These are phyloP conservation scores for Xylogone sp. DNA, from an alignment of 2,329 filamentous ascomycete species.

Conservation along the genomic window DNA sequence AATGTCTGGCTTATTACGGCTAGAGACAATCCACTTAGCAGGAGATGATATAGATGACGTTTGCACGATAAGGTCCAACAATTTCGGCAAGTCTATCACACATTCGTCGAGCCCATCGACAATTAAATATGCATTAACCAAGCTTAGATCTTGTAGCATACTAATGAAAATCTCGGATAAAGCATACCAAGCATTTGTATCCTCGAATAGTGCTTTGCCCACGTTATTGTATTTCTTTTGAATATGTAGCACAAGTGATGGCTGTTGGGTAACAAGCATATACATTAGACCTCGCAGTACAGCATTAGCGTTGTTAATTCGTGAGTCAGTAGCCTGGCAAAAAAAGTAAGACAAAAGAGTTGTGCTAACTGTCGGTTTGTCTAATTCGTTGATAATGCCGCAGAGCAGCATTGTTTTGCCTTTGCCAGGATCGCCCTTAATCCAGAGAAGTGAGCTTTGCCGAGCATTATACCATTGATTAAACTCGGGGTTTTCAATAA, in stretches of 20 bases:
- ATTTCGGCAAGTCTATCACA: conserved; percentile 16
- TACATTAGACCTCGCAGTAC: too few relatives aligned
- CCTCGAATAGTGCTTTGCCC: conserved; percentile 35
- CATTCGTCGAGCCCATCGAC: conserved; percentile 48
- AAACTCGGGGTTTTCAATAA: conserved; percentile 27
- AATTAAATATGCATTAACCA: conserved; percentile 30
- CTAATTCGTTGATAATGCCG: conserved; percentile 24
- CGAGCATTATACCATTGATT: conserved; percentile 19
- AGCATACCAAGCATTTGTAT: conserved; percentile 29
- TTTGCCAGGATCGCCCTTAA: too few relatives aligned
- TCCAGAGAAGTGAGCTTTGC: conserved; percentile 25
- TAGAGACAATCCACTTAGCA: conserved; percentile 41
- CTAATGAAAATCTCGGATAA: conserved; percentile 33
- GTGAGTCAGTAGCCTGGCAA: conserved; percentile 39
- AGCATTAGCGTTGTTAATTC: too few relatives aligned
- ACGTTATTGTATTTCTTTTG: conserved; percentile 28
- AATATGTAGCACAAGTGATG: conserved; percentile 31
- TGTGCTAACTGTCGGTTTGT: background rate
- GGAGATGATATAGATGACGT: conserved; percentile 11
- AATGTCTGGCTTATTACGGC: conserved; percentile 37
- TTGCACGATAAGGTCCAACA: conserved; percentile 33
- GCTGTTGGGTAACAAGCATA: conserved; percentile 31
- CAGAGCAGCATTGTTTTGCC: conserved; percentile 34
- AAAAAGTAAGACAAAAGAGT: conserved; percentile 32
- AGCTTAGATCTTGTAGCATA: conserved; percentile 33